Percentiles rank a stretch among this genome's conserved stretches.
These are phyloP conservation scores for Pythium aristosporum DNA, from an alignment of 352 stramenopile genomes.

Conservation along the genomic window DNA sequence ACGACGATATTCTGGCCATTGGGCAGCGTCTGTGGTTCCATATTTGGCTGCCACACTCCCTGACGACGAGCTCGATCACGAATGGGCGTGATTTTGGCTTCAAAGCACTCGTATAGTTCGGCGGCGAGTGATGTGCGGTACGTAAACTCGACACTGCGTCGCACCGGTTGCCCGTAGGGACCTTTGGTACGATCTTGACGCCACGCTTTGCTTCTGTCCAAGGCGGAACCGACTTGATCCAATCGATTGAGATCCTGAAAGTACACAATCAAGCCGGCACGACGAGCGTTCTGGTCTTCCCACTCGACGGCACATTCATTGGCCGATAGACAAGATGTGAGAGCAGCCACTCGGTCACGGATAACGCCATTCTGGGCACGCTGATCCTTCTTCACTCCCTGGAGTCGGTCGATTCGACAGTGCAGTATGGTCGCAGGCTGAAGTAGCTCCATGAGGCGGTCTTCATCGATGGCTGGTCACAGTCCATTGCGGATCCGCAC, in stretches of 20 bases:
- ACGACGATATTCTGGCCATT: constrained; percentile 13
- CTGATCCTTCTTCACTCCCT: not conserved
- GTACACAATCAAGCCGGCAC: constrained; percentile 16
- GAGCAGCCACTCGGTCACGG: not conserved
- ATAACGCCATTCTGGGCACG: not conserved
- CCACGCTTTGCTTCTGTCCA: not conserved
- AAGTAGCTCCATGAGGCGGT: constrained; percentile 5
- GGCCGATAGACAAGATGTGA: not conserved
- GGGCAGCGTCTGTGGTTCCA: not conserved
- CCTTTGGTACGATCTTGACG: constrained; percentile 7
- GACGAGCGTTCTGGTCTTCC: not conserved
- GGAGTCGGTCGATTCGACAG: not conserved
- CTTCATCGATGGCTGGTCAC: constrained; percentile 1
- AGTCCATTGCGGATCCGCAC: constrained; percentile 15
- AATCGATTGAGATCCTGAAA: constrained; percentile 5
- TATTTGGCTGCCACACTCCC: not conserved
- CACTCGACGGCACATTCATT: constrained; percentile 6
- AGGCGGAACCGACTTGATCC: not conserved
- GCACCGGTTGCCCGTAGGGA: constrained; percentile 21
- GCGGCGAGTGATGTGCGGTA: constrained; percentile 11
- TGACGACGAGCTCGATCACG: not conserved
- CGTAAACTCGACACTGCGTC: constrained; percentile 19
- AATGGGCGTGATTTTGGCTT: not conserved
- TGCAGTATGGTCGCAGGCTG: not conserved
- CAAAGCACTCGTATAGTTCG: constrained; percentile 15